These are phyloP conservation scores for Tuber microsphaerosporum DNA, from an alignment of 495 filamentous ascomycete species.

Conservation along the genomic window DNA sequence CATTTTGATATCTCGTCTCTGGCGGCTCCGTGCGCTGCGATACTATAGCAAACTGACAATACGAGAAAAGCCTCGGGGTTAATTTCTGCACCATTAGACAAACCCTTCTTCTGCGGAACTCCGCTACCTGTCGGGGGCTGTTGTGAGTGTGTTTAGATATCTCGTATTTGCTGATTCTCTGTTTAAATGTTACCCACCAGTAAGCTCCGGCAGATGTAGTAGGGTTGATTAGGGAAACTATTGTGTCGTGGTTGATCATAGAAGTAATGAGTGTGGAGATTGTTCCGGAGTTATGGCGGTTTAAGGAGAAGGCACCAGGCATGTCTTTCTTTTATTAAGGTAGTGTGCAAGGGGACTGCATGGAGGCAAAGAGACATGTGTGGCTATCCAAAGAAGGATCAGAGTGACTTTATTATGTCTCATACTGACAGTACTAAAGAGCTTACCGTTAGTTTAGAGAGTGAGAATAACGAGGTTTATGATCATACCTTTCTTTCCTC, in stretches of 20 bases:
- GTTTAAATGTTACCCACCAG: background rate
- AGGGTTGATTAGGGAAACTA: background rate
- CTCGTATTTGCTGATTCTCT: background rate
- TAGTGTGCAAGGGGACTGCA: background rate
- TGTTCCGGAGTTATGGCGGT: background rate
- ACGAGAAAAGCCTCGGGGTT: background rate
- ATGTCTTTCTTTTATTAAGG: background rate
- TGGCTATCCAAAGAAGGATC: background rate
- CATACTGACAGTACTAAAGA: background rate
- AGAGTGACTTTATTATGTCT: background rate
- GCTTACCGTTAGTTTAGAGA: background rate
- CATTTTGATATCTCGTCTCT: background rate
- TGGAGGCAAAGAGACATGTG: background rate
- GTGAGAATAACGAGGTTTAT: background rate
- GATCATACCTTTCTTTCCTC: background rate
- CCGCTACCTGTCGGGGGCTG: background rate
- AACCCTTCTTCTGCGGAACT: background rate
- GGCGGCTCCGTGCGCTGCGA: background rate
- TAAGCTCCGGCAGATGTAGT: background rate
- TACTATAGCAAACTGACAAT: background rate
- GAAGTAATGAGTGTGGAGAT: background rate
- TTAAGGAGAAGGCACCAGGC: background rate
- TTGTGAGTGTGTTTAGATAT: background rate
- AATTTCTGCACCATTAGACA: background rate
- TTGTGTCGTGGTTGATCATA: background rate